Conservation (phyloP, 495 filamentous ascomycete genomes). For the Filosporella fistucella region DNA sequence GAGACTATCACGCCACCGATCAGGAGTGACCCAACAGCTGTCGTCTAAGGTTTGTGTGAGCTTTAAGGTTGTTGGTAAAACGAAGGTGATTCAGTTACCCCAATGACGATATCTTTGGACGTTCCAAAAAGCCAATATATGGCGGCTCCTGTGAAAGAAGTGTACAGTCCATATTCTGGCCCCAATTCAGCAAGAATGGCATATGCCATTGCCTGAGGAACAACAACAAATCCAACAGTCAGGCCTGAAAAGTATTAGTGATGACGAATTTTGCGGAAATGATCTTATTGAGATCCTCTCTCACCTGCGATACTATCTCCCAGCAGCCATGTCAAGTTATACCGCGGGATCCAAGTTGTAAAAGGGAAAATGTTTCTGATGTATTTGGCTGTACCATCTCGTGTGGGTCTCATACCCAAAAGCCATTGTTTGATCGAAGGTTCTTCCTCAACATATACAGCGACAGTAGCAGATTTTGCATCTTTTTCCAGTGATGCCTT, state of each 20-base stretch:
- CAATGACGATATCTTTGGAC: constrained; percentile 98
- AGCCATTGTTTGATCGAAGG: constrained; percentile 75
- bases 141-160: constrained; percentile 95
- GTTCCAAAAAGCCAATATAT: constrained; percentile 99
- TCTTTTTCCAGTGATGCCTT: too few relatives aligned
- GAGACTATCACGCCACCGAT: too few relatives aligned
- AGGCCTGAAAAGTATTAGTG: constrained; percentile 54
- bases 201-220: constrained; percentile 98
- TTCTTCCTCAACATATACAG: constrained; percentile 80
- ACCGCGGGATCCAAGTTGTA: constrained; percentile 76
- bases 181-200: constrained; percentile 75
- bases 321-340: constrained; percentile 83
- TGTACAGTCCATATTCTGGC: constrained; percentile 86
- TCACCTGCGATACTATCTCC: constrained; percentile 89
- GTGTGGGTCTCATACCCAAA: constrained; percentile 51
- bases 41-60: constrained; percentile 50
- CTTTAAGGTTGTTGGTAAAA: constrained; percentile 52
- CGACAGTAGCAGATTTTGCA: too few relatives aligned
- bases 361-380: constrained; percentile 77
- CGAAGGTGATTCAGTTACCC: constrained; percentile 87
- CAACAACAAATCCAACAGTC: constrained; percentile 91
- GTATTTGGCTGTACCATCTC: constrained; percentile 51
- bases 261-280: too few relatives aligned
- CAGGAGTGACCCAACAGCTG: constrained; percentile 74
- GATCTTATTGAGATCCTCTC: constrained; percentile 21